Conservation (phyloP, 2,329 filamentous ascomycete species). For the Ophiostoma perfectum region DNA sequence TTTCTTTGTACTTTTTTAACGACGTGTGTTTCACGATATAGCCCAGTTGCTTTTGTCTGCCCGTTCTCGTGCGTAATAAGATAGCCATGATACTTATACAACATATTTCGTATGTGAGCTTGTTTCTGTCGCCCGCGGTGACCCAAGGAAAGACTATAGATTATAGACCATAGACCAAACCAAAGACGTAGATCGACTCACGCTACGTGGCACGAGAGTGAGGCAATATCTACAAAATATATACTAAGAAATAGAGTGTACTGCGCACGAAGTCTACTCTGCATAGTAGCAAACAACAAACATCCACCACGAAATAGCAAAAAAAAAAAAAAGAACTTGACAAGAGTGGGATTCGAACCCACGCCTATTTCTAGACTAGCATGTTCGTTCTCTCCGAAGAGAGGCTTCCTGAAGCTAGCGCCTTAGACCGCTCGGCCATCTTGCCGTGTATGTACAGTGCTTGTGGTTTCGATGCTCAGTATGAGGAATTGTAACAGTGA, state of each 20-base stretch:
- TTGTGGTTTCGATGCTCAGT: neutral
- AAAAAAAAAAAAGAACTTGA: slow-evolving; percentile 7
- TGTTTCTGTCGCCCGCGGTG: no score
- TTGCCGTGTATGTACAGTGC: neutral
- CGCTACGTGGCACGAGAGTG: no score
- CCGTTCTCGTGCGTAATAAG: neutral
- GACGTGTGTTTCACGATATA: neutral
- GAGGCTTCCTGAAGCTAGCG: slow-evolving; percentile 15
- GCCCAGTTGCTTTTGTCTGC: neutral
- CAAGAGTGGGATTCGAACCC: slow-evolving; percentile 17
- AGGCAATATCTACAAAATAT: no score
- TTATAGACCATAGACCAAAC: no score
- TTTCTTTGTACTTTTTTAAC: neutral
- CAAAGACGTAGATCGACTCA: no score
- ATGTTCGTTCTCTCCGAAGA: slow-evolving; percentile 1
- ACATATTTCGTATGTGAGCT: no score
- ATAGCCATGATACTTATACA: neutral
- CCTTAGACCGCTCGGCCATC: slow-evolving; percentile 17
- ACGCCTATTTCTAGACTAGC: slow-evolving; percentile 17
- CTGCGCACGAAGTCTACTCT: no score
- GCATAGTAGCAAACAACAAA: neutral
- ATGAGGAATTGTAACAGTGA: neutral
- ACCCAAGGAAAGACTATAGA: no score
- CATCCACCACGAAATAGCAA: neutral
- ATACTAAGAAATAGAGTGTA: no score